Percentiles rank a stretch among this genome's conserved stretches.
phyloP scores from a whole-genome alignment of 108 stramenopile species.

The Halocafeteria seosinensis region DNA sequence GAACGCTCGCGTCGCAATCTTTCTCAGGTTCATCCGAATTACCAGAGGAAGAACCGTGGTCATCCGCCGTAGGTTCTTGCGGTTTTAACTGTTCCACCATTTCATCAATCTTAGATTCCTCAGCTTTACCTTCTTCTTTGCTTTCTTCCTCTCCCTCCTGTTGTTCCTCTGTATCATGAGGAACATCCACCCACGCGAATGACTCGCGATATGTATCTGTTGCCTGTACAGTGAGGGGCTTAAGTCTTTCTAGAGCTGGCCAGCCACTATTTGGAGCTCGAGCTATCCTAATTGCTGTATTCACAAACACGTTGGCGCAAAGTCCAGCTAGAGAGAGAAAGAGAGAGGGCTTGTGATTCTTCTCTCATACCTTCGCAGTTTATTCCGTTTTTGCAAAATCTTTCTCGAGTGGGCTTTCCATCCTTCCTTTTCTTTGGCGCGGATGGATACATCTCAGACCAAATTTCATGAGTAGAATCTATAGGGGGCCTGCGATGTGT shows the following conservation, averaged over 20 bases:
- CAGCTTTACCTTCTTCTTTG: not conserved
- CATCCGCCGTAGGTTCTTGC: no score
- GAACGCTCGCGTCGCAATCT: no score
- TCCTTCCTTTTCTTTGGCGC: not conserved
- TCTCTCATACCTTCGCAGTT: conserved; percentile 1
- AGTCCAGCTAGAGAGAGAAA: no score
- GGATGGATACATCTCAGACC: not conserved
- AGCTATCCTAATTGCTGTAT: no score
- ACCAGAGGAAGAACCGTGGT: no score
- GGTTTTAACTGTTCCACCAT: no score
- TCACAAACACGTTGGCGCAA: no score
- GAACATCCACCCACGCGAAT: not conserved
- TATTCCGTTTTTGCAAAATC: not conserved
- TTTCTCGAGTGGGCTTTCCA: not conserved
- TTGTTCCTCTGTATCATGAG: not conserved
- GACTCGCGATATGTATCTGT: not conserved
- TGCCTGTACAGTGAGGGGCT: not conserved
- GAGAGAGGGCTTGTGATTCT: no score
- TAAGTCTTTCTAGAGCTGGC: not conserved
- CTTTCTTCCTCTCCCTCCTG: not conserved
- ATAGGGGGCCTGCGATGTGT: not conserved
- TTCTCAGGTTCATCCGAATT: no score
- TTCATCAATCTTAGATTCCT: not conserved
- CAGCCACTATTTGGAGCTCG: not conserved
- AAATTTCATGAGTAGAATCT: not conserved